These are phyloP conservation scores for Davidsoniella australis DNA, from an alignment of 2,329 filamentous ascomycete genomes.

Conservation along the genomic window DNA sequence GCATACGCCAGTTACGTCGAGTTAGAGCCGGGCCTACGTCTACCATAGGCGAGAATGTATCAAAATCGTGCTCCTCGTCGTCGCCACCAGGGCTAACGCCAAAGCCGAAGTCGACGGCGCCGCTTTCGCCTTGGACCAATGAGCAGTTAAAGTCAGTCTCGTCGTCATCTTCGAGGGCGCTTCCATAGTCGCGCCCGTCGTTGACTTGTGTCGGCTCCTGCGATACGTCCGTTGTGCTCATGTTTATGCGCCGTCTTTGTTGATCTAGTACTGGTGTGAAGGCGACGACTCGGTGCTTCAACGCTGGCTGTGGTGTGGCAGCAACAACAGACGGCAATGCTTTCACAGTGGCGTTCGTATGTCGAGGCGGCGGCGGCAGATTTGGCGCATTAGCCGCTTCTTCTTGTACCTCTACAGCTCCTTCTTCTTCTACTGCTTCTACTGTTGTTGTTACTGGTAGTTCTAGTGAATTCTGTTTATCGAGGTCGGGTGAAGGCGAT, in stretches of 20 bases:
- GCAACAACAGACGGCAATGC: background rate
- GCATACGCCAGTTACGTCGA: constrained; percentile 23
- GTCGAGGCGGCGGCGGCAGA: background rate
- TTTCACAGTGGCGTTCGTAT: background rate
- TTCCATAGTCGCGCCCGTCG: constrained; percentile 37
- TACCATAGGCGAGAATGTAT: constrained; percentile 18
- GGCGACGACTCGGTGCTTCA: background rate
- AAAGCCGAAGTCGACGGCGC: constrained; percentile 16
- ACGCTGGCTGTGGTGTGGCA: background rate
- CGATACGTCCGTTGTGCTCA: constrained; percentile 9
- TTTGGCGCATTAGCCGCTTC: background rate
- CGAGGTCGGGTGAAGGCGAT: too few relatives aligned
- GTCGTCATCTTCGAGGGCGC: constrained; percentile 19
- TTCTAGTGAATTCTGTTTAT: background rate
- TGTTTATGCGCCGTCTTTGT: constrained; percentile 1
- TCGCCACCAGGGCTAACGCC: constrained; percentile 25
- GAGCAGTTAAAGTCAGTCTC: constrained; percentile 15
- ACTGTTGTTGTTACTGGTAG: background rate
- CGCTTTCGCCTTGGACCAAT: constrained; percentile 14
- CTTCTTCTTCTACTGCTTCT: too few relatives aligned
- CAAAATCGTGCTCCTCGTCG: constrained; percentile 23
- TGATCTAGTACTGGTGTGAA: background rate
- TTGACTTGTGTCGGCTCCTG: constrained; percentile 36
- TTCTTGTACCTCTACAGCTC: too few relatives aligned
- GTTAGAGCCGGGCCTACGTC: constrained; percentile 23